Base-by-base conservation (phyloP, 2,329 filamentous ascomycete species). In the Aspergillus quadrilineatus region DNA sequence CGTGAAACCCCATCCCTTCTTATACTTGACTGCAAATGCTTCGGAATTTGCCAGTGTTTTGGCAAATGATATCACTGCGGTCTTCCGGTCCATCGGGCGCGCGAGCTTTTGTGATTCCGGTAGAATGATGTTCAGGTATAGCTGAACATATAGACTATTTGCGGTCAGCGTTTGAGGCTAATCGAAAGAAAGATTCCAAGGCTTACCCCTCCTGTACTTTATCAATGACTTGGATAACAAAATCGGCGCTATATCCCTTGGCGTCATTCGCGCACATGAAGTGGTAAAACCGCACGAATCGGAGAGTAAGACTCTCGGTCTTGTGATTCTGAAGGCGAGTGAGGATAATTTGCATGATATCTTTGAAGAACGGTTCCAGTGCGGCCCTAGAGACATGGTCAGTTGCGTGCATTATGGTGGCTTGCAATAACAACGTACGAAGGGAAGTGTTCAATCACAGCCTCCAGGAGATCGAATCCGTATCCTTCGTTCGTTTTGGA, bases 241-340 rank as follows among this genome's bases (percentile, higher is more conserved):
- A 96, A 75, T 99, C 94, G 6, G 92, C 85, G 47, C 93, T 94
- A 56, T 94, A 85, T n/a, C 92, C 91, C 63, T 85, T 85, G 61
- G 94, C 88, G 34, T 89, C 85, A 60, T 82, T 83, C 15, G 92
- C 90, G 30, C 90, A 90, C 53, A 97, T 84, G 61, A 97, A 86
- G 74, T 99, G 93, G 73, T 95, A 99, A 80, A 99, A 95, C 34
- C 92, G 88, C 53, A 92, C 89, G 71, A 99, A 97, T 52, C 92
- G 88, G 53, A 90, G 79, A 66, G 92, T 89, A 74, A 96, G 89
- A 46, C 86, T 89, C 66, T 97, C 93, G 0, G 92, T 87, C 77
- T 83, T 94, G 75, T 76, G 90, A 77, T 80, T 88, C 79, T 79
- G 81, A 57, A 90, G 77, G 37, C 87, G 81, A 14, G 86, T 89